Evolutionary conservation across 108 stramenopile genomes (phyloP).

Genomic region (Chaetoceros muelleri): DNA sequence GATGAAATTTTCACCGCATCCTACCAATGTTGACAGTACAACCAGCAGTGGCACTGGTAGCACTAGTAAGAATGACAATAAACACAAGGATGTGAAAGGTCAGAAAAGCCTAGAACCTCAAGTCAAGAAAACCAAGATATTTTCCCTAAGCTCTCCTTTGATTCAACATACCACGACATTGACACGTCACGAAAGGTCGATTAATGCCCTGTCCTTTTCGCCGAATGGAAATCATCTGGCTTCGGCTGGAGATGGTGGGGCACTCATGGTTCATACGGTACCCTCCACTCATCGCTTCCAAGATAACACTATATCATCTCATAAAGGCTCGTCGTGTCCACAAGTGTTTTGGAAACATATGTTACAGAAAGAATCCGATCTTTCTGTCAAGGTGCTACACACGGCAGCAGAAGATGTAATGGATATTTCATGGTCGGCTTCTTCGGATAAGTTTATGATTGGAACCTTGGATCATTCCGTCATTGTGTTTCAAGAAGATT

Average conservation of each 20-base stretch:
- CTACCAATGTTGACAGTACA: constrained; percentile 1
- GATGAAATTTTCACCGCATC: constrained; percentile 3
- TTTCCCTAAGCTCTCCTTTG: constrained; percentile 1
- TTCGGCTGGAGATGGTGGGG: constrained; percentile 79
- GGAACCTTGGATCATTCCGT: constrained; percentile 66
- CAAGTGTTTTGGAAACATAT: not conserved
- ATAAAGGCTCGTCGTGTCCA: too few species aligned
- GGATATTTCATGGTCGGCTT: constrained; percentile 61
- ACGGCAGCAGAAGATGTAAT: constrained; percentile 60
- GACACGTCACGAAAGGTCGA: constrained; percentile 44
- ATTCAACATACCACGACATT: constrained; percentile 59
- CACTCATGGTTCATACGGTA: constrained; percentile 53
- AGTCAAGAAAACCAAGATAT: constrained; percentile 2
- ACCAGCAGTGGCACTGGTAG: not conserved
- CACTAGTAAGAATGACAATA: not conserved
- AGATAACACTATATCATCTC: not conserved
- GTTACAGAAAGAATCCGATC: constrained; percentile 32
- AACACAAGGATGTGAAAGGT: not conserved
- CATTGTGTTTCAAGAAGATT: constrained; percentile 37
- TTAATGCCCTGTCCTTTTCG: constrained; percentile 59
- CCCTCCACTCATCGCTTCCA: constrained; percentile 12
- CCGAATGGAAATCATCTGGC: constrained; percentile 81
- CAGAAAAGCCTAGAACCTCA: not conserved
- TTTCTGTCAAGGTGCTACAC: constrained; percentile 38
- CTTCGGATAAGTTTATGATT: constrained; percentile 56